Base-by-base conservation (phyloP, 192 early-diverging fungal genomes). In the Piromyces finnis region DNA sequence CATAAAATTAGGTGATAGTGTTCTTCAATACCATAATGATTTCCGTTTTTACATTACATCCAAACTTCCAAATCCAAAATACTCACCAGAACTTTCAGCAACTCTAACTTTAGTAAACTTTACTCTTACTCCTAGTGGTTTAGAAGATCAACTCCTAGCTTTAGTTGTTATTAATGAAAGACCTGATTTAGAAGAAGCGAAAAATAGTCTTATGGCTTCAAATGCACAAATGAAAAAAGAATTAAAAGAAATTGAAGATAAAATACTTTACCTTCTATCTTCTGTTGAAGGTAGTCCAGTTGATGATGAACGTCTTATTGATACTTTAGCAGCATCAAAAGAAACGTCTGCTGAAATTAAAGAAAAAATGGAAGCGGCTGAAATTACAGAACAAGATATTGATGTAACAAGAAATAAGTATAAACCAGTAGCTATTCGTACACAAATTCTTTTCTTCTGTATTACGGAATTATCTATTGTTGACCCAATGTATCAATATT, bases 401-500 rank as follows among this genome's bases (percentile, higher is more conserved):
- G 89, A 90, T 81, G 81, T 82, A n/a, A 90, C 88, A 7, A 80
- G 89, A 79, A 90, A 90, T 83, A 89, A 89, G 79, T 90, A 90
- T 79, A 82, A 84, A 9, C 89, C 89, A 15, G 89, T 90, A 13
- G 89, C 89, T 7, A 84, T 89, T 15, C 78, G 87, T 28, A 90
- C 89, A 0, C 28, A 88, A 29, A 90, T 90, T 77, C 78, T 90
- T 77, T 90, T 90, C 81, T 90, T 90, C 85, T 90, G 89, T 81
- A 90, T 90, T 41, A 90, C 89, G 1, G 89, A 90, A 81, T 82
- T 90, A 16, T 87, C 89, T 0, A 86, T 83, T 14, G 87, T 88
- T 14, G 89, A 90, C 80, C 89, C 89, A 15, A 90, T 90, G 89
- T 90, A 90, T 81, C 89, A 90, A 78, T 90, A 90, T 81, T 89